Evolutionary conservation across 495 filamentous ascomycete species (phyloP), one percentile per base, ranked within the genome.

Genomic region (Darksidea phi): DNA sequence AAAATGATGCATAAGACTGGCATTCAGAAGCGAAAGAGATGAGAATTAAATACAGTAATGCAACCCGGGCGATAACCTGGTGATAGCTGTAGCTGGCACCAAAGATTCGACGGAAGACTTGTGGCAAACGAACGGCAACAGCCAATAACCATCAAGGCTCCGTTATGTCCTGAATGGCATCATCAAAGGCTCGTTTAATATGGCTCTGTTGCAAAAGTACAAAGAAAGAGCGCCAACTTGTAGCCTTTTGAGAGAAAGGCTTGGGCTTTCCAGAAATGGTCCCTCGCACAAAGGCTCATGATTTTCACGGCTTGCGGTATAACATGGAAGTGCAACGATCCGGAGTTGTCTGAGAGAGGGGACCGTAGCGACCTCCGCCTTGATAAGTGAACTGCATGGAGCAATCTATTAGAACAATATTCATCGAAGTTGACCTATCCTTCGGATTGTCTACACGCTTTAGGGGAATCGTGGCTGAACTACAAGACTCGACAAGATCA

Each of bases 221-320:
- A 15, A 43, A 4, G 6, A 43, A 3, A 4, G 5, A 43, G 5
- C 5, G 5, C 41, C 41, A 6, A 15, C 5, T 6, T 1, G 6
- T n/a, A 37, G 36, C 23, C 36, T 37, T 1, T n/a, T 32, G n/a
- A 53, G 49, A 38, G 1, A 21, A 5, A n/a, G 36, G 36, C 53
- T 21, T 43, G 53, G 53, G 53, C 53, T 45, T 45, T 24, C 24
- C 53, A 56, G 20, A 37, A 56, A 26, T 56, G 49, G 49, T 53
- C 36, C 20, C 49, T 53, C 2, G 26, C 49, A 15, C 49, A 28
- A n/a, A 10, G 49, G 15, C 15, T 18, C 11, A n/a, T 37, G 4
- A 34, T 53, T 18, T 53, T 53, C 28, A 53, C 37, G 49, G 26
- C 49, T 34, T n/a, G 49, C 28, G 49, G 49, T 18, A n/a, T 37